These are phyloP conservation scores for Cucurbita moschata DNA, from an alignment of 306 rosid genomes.

Conservation along the genomic window DNA sequence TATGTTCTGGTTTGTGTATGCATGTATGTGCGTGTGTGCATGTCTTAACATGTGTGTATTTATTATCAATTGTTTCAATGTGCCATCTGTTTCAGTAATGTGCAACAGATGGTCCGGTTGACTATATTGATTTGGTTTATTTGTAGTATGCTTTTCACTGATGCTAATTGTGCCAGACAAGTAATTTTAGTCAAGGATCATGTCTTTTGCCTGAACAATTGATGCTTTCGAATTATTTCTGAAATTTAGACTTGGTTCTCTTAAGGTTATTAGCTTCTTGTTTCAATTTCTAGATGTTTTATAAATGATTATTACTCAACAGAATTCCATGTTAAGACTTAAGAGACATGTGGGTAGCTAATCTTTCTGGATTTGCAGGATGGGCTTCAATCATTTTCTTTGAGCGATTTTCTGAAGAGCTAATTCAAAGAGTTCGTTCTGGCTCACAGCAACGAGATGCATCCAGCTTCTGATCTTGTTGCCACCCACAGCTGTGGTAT, in stretches of 20 bases:
- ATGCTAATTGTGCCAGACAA: neutral
- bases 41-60: too few species aligned
- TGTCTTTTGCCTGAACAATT: neutral
- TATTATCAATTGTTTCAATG: neutral
- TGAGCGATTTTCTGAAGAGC: slow-evolving; percentile 58
- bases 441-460: slow-evolving; percentile 13
- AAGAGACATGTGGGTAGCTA: neutral
- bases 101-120: neutral
- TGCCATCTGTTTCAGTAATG: neutral
- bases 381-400: slow-evolving; percentile 43
- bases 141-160: neutral
- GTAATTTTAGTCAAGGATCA: neutral
- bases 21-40: too few species aligned
- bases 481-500: slow-evolving; percentile 12
- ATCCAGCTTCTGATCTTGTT: slow-evolving; percentile 15
- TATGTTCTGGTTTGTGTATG: too few species aligned
- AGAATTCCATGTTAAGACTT: neutral
- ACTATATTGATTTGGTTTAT: neutral
- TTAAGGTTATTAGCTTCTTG: neutral
- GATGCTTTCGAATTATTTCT: neutral
- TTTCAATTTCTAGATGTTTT: neutral
- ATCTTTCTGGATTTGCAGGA: slow-evolving; percentile 41
- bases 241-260: neutral
- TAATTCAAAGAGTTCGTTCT: slow-evolving; percentile 16
- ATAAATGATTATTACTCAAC: neutral